Percentiles rank a stretch among this genome's conserved stretches.
Conservation (phyloP, 805 yeast species). For the Sporopachydermia lactativora region DNA sequence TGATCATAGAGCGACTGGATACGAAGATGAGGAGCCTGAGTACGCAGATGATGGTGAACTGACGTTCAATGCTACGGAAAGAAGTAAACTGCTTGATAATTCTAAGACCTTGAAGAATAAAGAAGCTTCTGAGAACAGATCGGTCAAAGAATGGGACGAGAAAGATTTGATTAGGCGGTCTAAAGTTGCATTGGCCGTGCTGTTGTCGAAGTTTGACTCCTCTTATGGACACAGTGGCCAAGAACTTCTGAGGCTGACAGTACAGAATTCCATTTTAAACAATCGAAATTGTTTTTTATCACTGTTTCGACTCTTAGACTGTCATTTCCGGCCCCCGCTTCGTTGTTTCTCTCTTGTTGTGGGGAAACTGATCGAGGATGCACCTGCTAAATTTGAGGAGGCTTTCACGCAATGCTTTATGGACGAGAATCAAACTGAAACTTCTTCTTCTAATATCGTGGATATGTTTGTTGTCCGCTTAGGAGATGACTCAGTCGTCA, state of each 20-base stretch:
- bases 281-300: not conserved
- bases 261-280: not conserved
- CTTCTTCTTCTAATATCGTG: not conserved
- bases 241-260: not conserved
- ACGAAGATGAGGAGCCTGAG: too few species aligned
- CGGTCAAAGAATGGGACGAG: too few species aligned
- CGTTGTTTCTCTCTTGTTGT: not conserved
- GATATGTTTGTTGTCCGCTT: not conserved
- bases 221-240: not conserved
- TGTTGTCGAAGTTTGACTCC: not conserved
- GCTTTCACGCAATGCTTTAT: not conserved
- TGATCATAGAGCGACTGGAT: too few species aligned
- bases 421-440: too few species aligned
- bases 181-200: not conserved
- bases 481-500: not conserved
- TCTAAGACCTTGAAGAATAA: not conserved
- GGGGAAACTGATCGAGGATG: not conserved
- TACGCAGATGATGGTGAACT: too few species aligned
- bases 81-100: too few species aligned
- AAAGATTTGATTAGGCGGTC: too few species aligned
- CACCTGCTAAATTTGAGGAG: not conserved
- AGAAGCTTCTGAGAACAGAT: too few species aligned
- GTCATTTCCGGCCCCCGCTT: not conserved
- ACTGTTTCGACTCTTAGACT: not conserved
- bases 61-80: too few species aligned